Conservation (phyloP, 2,329 filamentous ascomycete species). For the Diaporthe sp. region DNA sequence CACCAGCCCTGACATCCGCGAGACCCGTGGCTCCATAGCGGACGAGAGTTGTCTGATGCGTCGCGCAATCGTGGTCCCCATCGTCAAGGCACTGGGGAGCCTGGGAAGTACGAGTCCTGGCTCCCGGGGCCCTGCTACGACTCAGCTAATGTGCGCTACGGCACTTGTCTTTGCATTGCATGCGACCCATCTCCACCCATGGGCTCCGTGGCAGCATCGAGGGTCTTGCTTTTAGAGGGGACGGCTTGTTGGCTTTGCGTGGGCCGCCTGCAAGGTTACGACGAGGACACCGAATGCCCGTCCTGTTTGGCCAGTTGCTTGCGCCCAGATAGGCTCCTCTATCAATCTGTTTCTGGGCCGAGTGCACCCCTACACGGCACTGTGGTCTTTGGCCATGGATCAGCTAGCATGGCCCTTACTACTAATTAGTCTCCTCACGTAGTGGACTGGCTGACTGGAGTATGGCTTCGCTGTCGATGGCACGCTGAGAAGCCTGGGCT, state of each 20-base stretch:
- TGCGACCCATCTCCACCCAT: constrained; percentile 36
- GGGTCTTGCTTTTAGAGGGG: constrained; percentile 22
- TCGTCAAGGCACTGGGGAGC: constrained; percentile 17
- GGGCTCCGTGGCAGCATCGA: constrained; percentile 35
- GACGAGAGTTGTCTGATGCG: constrained; percentile 40
- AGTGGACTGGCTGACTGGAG: constrained; percentile 4
- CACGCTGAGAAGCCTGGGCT: constrained; percentile 18
- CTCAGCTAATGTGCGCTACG: constrained; percentile 38
- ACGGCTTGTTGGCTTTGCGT: constrained; percentile 23
- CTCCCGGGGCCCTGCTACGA: constrained; percentile 31
- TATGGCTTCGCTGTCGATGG: constrained; percentile 20
- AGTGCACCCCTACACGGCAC: background rate
- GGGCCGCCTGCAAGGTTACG: constrained; percentile 8
- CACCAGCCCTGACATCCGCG: constrained; percentile 36
- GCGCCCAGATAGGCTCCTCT: background rate
- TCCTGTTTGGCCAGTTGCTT: background rate
- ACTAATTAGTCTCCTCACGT: background rate
- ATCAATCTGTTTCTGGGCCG: background rate
- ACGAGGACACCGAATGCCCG: constrained; percentile 27
- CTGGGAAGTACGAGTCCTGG: constrained; percentile 15
- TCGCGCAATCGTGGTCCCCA: constrained; percentile 38
- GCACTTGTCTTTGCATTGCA: constrained; percentile 42
- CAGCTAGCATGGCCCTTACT: constrained; percentile 7
- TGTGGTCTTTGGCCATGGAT: background rate
- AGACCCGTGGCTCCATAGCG: constrained; percentile 41